Base-by-base conservation (phyloP, 352 stramenopile species). In the Pythium inflatum region DNA sequence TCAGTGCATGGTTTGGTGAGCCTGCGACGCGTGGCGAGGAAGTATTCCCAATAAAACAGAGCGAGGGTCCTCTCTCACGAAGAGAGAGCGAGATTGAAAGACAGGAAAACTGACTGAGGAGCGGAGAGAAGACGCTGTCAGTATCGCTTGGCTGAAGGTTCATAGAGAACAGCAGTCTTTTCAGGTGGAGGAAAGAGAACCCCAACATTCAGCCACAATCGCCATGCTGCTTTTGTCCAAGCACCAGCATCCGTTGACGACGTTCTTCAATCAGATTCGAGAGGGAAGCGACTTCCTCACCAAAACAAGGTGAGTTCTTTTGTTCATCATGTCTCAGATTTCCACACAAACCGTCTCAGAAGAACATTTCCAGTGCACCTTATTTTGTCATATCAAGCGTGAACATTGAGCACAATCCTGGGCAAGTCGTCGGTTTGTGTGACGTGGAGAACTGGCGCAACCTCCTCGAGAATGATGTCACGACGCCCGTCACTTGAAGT, bases 401-500 rank as follows among this genome's bases (percentile, higher is more conserved):
- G 24, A 31, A 28, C n/a, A 50, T 18, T 24, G 8, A 45, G 31
- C 49, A 43, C 30, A 57, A 53, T 64, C 27, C 20, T 28, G 46
- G 27, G 22, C 6, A 22, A 45, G 46, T 67, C 45, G 66, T 67
- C 25, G 27, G 30, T 40, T 72, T 57, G 66, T 72, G 66, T 72
- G 66, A 72, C 66, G 66, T 40, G 48, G 56, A 25, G 55, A 40
- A 16, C 7, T 54, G 48, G 41, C 46, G 49, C 28, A 61, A 58
- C 36, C 41, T 34, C 20, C 57, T 49, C n/a, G 24, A 9, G 31
- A 45, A 72, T 72, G 66, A 72, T 72, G 66, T 72, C 66, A 72
- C 57, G 66, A 38, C 24, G 36, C n/a, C 50, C 8, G n/a, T 24
- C 54, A 72, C 66, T 72, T 72, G 66, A 72, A 72, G 66, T 67